phyloP scores from a whole-genome alignment of 371 early-diverging fungal species.

The Conidiobolus incongruus region DNA sequence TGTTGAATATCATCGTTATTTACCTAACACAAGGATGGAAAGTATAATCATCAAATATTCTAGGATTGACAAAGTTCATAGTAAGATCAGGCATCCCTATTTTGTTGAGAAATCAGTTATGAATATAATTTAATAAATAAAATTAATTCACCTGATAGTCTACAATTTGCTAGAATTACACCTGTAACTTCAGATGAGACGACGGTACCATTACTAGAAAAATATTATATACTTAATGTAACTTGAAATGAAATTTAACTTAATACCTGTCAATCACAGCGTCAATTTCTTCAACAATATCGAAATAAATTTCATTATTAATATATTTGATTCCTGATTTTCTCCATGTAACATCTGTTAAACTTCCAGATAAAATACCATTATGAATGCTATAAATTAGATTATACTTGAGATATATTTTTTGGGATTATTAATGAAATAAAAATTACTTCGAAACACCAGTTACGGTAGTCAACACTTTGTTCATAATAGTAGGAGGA shows the following conservation, averaged over 20 bases:
- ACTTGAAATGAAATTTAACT: no score
- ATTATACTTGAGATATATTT: no score
- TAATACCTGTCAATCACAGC: conserved; percentile 46
- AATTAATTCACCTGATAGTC: conserved; percentile 37
- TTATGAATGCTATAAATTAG: conserved; percentile 4
- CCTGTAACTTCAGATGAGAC: conserved; percentile 64
- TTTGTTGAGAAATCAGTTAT: no score
- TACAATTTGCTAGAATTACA: conserved; percentile 41
- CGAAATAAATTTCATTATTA: conserved; percentile 83
- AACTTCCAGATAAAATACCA: conserved; percentile 18
- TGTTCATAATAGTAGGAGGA: conserved; percentile 64
- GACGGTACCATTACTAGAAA: conserved; percentile 32
- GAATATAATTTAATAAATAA: no score
- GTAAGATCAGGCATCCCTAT: conserved; percentile 76
- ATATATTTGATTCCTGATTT: conserved; percentile 68
- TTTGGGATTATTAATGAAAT: no score
- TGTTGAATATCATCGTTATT: no score
- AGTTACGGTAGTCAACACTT: conserved; percentile 65
- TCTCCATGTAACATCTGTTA: conserved; percentile 72
- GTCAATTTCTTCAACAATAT: conserved; percentile 73
- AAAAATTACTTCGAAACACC: conserved; percentile 26
- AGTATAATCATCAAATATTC: conserved; percentile 52
- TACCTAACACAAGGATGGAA: conserved; percentile 79
- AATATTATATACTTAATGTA: background rate
- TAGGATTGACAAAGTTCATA: conserved; percentile 41